Conservation (phyloP, 768 basidiomycete species). For the Stropharia rugosoannulata region DNA sequence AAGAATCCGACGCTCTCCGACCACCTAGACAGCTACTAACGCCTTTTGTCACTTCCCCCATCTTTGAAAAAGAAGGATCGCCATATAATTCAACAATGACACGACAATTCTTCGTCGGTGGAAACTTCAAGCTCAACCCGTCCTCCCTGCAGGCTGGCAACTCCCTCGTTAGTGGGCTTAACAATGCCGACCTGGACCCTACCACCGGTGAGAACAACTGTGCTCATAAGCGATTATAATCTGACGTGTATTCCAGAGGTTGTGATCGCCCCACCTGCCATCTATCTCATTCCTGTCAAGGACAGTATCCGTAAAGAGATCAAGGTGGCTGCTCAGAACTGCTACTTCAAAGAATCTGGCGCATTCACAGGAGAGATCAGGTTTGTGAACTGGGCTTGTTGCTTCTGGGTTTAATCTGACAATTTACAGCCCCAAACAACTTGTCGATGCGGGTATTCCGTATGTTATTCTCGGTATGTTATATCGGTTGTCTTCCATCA, state of each 20-base stretch:
- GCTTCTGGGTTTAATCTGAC: neutral
- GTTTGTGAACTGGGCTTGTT: conserved; percentile 35
- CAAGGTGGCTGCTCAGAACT: conserved; percentile 89
- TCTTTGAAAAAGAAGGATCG: neutral
- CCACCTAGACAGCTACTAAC: neutral
- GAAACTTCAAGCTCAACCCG: conserved; percentile 99
- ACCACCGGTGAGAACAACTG: conserved; percentile 58
- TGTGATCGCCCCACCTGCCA: conserved; percentile 86
- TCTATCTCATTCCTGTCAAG: conserved; percentile 82
- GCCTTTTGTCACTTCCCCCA: too few relatives aligned
- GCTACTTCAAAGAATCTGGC: conserved; percentile 78
- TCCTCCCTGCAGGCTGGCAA: conserved; percentile 60
- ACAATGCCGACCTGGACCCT: conserved; percentile 77
- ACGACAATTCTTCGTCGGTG: conserved; percentile 92
- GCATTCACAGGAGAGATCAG: conserved; percentile 98
- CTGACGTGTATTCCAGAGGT: conserved; percentile 62
- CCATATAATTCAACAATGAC: conserved; percentile 31
- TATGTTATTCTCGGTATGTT: conserved; percentile 86
- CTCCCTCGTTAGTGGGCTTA: conserved; percentile 67
- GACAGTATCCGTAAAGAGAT: conserved; percentile 62
- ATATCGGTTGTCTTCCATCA: neutral
- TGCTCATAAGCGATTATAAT: conserved; percentile 9
- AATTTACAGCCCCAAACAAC: conserved; percentile 66
- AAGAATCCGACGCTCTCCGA: neutral
- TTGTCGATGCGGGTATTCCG: conserved; percentile 81